phyloP scores from a whole-genome alignment of 495 filamentous ascomycete genomes.

The Neurospora sp. region DNA sequence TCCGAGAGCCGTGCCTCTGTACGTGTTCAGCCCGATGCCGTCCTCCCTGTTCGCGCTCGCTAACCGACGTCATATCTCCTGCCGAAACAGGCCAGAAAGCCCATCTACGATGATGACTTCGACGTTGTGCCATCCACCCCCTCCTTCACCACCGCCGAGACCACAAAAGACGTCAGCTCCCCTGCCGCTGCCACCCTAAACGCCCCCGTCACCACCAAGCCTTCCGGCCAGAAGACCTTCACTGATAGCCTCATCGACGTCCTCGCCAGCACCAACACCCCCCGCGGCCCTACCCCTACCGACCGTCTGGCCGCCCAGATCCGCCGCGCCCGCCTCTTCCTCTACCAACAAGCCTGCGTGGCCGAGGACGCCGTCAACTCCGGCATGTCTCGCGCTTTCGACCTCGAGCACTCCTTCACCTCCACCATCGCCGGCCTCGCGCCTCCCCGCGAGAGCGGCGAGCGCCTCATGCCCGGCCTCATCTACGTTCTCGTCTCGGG shows the following conservation, averaged over 20 bases:
- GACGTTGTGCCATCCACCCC: slow-evolving; percentile 29
- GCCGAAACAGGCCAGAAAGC: slow-evolving; percentile 51
- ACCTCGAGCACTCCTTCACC: slow-evolving; percentile 75
- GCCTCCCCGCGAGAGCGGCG: slow-evolving; percentile 68
- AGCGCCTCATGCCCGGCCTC: slow-evolving; percentile 72
- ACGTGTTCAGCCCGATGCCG: slow-evolving; percentile 6
- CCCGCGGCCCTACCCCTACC: slow-evolving; percentile 66
- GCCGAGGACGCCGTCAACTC: slow-evolving; percentile 71
- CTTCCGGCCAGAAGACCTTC: slow-evolving; percentile 7
- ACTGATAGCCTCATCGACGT: not conserved
- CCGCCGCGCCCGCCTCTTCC: slow-evolving; percentile 64
- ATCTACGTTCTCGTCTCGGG: slow-evolving; percentile 85
- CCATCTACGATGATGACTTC: slow-evolving; percentile 81
- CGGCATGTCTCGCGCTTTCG: slow-evolving; percentile 61
- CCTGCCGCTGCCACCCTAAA: slow-evolving; percentile 13
- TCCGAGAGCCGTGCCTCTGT: slow-evolving; percentile 26
- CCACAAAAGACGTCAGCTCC: slow-evolving; percentile 22
- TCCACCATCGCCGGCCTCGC: slow-evolving; percentile 77
- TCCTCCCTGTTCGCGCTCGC: not conserved
- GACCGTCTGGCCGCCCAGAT: slow-evolving; percentile 84
- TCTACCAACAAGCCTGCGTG: slow-evolving; percentile 59
- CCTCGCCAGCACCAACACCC: slow-evolving; percentile 10
- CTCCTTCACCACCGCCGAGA: slow-evolving; percentile 6
- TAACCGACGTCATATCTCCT: not conserved
- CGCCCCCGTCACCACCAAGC: not conserved